Base-by-base conservation (phyloP, 139 green algal species). In the Chlorella sp. region DNA sequence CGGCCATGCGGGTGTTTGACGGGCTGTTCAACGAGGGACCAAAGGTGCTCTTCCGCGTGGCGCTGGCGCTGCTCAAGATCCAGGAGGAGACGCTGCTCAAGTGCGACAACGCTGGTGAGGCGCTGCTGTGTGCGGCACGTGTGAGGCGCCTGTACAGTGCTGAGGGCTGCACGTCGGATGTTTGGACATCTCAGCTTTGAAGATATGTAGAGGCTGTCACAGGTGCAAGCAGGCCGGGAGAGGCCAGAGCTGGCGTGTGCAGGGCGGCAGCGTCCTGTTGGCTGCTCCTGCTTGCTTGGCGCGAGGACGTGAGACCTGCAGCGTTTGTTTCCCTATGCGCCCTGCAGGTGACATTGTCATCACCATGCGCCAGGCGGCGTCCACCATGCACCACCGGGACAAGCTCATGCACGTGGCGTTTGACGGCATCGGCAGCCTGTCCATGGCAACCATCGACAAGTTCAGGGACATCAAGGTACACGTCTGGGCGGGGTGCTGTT, bases 21-120 rank as follows among this genome's bases (percentile, higher is more conserved):
- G 74, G 82, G 20, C 78, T 96, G 51, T 81, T 96, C 27, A 77
- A 78, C 49, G 91, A 96, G 71, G 90, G 91, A 0, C 81, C 87
- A 59, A 96, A 96, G 85, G 76, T 95, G n/a, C 76, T 96, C 62
- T 96, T 88, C 83, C 83, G 91, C 0, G 81, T 91, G 27, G 86
- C 86, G 31, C 80, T 96, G 66, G 88, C 90, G n/a, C 74, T 96
- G 75, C 79, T 96, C n/a, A 91, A 88, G 79, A 74, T 76, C 17
- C 35, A 79, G 24, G 88, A 93, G 74, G 42, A 60, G 1, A 30
- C 26, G 49, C 82, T 95, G 51, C 74, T 94, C 49, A 36, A 72
- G 1, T 63, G 72, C 34, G 78, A 88, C 76, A 91, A 92, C 64
- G 73, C 80, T 59, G 80, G 80, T 86, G 10, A 55, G 42, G 17